These are phyloP conservation scores for Ophiostoma perfectum DNA, from an alignment of 2,329 filamentous ascomycete genomes.

Conservation along the genomic window DNA sequence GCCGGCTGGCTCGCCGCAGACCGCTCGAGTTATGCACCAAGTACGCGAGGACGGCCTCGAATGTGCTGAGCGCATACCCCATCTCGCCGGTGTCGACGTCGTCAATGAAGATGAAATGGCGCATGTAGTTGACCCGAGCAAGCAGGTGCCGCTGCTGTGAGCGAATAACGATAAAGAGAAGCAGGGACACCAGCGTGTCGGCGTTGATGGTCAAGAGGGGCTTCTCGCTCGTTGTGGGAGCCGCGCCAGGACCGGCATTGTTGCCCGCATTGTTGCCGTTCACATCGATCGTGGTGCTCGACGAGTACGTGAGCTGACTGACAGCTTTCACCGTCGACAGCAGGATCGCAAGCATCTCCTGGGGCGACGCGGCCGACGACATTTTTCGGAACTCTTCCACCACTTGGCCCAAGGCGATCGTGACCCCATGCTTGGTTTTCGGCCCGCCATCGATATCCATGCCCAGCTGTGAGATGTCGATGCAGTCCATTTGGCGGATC, in stretches of 20 bases:
- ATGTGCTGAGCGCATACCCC: constrained; percentile 91
- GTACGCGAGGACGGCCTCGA: constrained; percentile 90
- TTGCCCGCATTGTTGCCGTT: neutral
- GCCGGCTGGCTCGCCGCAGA: constrained; percentile 74
- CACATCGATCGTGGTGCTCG: neutral
- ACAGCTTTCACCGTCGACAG: constrained; percentile 77
- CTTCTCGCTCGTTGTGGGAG: constrained; percentile 41
- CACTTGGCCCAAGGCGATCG: constrained; percentile 67
- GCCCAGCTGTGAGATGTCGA: constrained; percentile 92
- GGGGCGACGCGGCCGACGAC: constrained; percentile 67
- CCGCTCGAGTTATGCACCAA: constrained; percentile 75
- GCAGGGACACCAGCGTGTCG: constrained; percentile 84
- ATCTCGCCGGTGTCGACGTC: constrained; percentile 95
- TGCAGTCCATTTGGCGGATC: constrained; percentile 85
- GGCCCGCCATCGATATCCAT: constrained; percentile 76
- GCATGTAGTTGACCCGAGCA: constrained; percentile 86
- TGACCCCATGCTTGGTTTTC: constrained; percentile 73
- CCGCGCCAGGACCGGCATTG: neutral
- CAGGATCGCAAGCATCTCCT: constrained; percentile 81
- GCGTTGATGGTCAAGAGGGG: constrained; percentile 64
- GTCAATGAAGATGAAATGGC: constrained; percentile 95
- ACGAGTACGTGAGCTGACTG: constrained; percentile 51
- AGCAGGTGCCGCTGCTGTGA: constrained; percentile 83
- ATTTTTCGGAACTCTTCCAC: constrained; percentile 89
- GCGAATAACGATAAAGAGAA: constrained; percentile 87